Base-by-base conservation (phyloP, 441 rosid species). In the Euphorbia corollata region DNA sequence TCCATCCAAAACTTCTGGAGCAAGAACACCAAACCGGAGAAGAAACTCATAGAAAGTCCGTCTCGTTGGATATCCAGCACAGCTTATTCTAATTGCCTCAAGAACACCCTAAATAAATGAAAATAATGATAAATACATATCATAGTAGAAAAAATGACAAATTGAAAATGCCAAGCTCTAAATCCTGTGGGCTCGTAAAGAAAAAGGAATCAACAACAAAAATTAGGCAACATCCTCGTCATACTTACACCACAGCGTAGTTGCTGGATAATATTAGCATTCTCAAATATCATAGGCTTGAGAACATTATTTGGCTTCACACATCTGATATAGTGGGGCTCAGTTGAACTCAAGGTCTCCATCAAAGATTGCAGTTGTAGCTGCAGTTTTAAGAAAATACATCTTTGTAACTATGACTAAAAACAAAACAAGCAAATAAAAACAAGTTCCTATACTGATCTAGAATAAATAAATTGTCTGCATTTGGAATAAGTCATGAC, bases 11-110 rank as follows among this genome's bases (percentile, higher is more conserved):
- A 92, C 92, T 62, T 92, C 96, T 3, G 99, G 96, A 78, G 97
- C 91, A 83, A 96, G 98, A 74, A 96, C 91, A 61, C 98, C 98
- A 75, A 96, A 96, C 59, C 99, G 97, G 67, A 86, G 88, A 75
- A 96, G 99, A 79, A 96, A 90, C 76, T 96, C 99, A 67, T 90
- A 86, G 79, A 96, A 96, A 22, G 98, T 90, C 47, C 99, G 84
- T 73, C 96, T 85, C 34, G 99, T 96, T 39, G 99, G 99, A 84
- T 96, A 96, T 77, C 99, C 99, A 74, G 99, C 98, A 84, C 99
- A 96, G 76, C 99, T 96, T 77, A 96, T 96, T 78, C 99, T 87
- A 73, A 96, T 96, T 76, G 99, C 99, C 83, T 96, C 99, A 71
- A 96, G 95, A 71, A 96, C 99, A 83, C 99, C 99, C 99, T 95